phyloP scores from a whole-genome alignment of 2,329 filamentous ascomycete genomes.

The Xylariaceae sp. region DNA sequence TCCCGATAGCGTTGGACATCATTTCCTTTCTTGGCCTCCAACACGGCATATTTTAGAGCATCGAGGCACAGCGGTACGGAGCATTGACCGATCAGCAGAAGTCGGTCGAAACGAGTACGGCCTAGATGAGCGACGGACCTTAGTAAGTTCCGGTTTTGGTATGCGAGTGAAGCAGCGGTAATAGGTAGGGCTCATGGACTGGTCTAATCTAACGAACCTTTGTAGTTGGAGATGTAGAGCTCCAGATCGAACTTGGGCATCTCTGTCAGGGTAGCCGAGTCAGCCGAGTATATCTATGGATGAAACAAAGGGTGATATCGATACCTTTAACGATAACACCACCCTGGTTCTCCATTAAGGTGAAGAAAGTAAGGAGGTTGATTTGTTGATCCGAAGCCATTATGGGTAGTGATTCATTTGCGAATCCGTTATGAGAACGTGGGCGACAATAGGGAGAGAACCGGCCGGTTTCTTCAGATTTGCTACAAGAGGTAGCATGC shows the following conservation, averaged over 20 bases:
- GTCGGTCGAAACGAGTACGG: constrained; percentile 73
- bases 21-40: constrained; percentile 69
- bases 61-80: constrained; percentile 74
- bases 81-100: constrained; percentile 74
- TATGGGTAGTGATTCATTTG: constrained; percentile 2
- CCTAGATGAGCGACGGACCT: constrained; percentile 46
- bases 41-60: constrained; percentile 72
- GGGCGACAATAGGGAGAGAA: background rate
- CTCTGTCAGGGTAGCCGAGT: constrained; percentile 45
- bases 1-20: constrained; percentile 69
- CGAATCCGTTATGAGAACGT: background rate
- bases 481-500: background rate
- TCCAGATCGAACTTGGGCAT: constrained; percentile 87
- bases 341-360: constrained; percentile 44
- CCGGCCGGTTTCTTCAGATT: background rate
- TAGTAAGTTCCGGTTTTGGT: constrained; percentile 2
- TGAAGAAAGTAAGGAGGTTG: constrained; percentile 42
- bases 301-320: background rate
- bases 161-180: background rate
- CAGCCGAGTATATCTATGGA: background rate
- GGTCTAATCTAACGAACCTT: constrained; percentile 51
- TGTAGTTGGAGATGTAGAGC: constrained; percentile 84
- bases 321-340: constrained; percentile 41
- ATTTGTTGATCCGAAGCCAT: constrained; percentile 38
- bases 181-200: background rate